phyloP scores from a whole-genome alignment of 768 basidiomycete genomes.

The Lenzites betulinus region DNA sequence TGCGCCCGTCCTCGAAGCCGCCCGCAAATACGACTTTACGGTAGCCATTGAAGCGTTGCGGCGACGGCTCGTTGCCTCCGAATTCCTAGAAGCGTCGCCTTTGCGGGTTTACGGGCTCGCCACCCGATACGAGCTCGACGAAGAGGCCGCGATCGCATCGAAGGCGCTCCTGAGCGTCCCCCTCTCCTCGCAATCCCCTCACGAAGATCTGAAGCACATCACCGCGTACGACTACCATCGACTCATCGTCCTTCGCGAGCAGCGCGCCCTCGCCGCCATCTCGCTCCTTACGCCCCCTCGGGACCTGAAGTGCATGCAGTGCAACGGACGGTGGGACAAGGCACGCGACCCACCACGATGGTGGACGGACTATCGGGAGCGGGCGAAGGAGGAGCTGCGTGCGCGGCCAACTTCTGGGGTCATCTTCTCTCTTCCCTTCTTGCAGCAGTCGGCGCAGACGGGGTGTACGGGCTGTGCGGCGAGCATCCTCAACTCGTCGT shows the following conservation, averaged over 20 bases:
- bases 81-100: slow-evolving; percentile 50
- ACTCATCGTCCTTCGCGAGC: slow-evolving; percentile 60
- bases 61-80: slow-evolving; percentile 48
- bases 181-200: slow-evolving; percentile 57
- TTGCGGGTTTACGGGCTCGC: slow-evolving; percentile 73
- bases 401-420: slow-evolving; percentile 56
- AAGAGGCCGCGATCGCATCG: slow-evolving; percentile 64
- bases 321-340: slow-evolving; percentile 52
- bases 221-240: slow-evolving; percentile 69
- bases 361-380: slow-evolving; percentile 64
- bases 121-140: slow-evolving; percentile 61
- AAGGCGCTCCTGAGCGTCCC: slow-evolving; percentile 53
- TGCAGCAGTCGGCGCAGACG: slow-evolving; percentile 50
- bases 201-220: slow-evolving; percentile 65
- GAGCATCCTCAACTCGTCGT: slow-evolving; percentile 64
- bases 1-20: slow-evolving; percentile 49
- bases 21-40: slow-evolving; percentile 65
- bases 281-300: slow-evolving; percentile 48
- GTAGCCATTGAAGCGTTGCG: slow-evolving; percentile 52
- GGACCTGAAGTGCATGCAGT: slow-evolving; percentile 66
- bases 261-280: slow-evolving; percentile 51
- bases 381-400: slow-evolving; percentile 59
- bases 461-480: slow-evolving; percentile 67
- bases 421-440: slow-evolving; percentile 62
- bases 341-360: slow-evolving; percentile 59